Evolutionary conservation across 2,329 filamentous ascomycete genomes (phyloP), one percentile per base, ranked within the genome.

Genomic region (Aspergillus quadrilineatus): DNA sequence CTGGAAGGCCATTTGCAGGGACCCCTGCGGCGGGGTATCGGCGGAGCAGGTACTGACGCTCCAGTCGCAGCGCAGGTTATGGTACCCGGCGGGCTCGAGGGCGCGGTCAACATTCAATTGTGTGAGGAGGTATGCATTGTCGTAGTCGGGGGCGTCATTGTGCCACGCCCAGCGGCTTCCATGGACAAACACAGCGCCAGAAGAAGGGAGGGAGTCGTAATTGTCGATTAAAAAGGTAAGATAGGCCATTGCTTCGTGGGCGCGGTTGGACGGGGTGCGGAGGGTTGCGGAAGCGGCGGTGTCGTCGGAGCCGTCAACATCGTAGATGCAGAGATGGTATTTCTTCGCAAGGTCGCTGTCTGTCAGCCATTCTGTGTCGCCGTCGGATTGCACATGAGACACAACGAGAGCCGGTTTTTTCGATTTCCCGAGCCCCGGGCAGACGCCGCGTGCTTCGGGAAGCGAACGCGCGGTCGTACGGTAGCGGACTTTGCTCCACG

Each of bases 41-140:
- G 67, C 41, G 1, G 66, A 60, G 56, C 77, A 77, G 0, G 75
- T 77, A 48, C 78, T 77, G 1, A 72, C 70, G 39, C 75, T 78
- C 79, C 79, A 81, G 62, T 81, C 78, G 57, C 79, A 81, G 43
- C 78, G 74, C 29, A 81, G 67, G 56, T 81, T 81, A 53, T 79
- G 74, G 60, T 81, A 81, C 0, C 79, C 79, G 1, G 61, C 57
- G 0, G 65, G 64, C 7, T 65, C 60, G 1, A 80, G 65, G 1
- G 79, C 79, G 0, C 67, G 55, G 0, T 69, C 59, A 0, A 79
- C 52, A 58, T 80, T 72, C 10, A 81, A 69, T 1, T 59, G 55
- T 0, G 60, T 56, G 1, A 81, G 72, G 0, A 79, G 63, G 3
- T 69, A 70, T 0, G 66, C 66, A 60, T 80, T 80, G 55, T 80